Evolutionary conservation across 345 rosid species (phyloP), one percentile per base, ranked within the genome.

Genomic region (Hirschfeldia incana): DNA sequence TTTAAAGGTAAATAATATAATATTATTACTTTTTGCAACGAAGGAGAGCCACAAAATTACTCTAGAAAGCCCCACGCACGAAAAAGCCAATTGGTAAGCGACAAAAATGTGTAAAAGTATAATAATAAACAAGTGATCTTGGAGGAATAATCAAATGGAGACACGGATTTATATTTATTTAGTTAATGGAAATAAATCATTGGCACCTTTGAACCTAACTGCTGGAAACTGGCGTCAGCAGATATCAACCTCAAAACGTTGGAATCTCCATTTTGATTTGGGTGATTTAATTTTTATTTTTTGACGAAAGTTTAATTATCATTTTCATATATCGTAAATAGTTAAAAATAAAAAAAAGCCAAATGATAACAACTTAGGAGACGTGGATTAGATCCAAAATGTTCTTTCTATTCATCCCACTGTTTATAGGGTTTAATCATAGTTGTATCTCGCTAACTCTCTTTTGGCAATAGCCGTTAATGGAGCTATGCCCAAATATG

Each of bases 201-300:
- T 80, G 79, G 83, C 73, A 70, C 75, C 76, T 65, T 81, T 78
- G 84, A 81, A 84, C 84, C 84, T 81, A 79, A 76, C 81, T 80
- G 60, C 71, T 70, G 73, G 74, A 74, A 84, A 68, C 58, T 81
- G 62, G 86, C 81, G 81, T 84, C 79, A 84, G 86, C 85, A 79
- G 13, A 79, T 81, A 83, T 81, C 83, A 78, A 84, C 79, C 72
- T 84, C 86, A 72, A 72, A 58, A 76, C 77, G 74, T 78, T 78
- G 83, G 76, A 68, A 75, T 81, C 83, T 78, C 74, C 85, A 84
- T 78, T 77, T 60, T 60, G 64, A 57, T 57, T 65, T 67, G n/a
- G 11, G 73, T 21, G 15, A 67, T 78, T 59, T 32, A n/a, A 6
- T 60, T 59, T 44, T 58, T 21, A 21, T 21, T 21, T 21, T 21